phyloP scores from a whole-genome alignment of 2,329 filamentous ascomycete species.

The Epichloe scottii region DNA sequence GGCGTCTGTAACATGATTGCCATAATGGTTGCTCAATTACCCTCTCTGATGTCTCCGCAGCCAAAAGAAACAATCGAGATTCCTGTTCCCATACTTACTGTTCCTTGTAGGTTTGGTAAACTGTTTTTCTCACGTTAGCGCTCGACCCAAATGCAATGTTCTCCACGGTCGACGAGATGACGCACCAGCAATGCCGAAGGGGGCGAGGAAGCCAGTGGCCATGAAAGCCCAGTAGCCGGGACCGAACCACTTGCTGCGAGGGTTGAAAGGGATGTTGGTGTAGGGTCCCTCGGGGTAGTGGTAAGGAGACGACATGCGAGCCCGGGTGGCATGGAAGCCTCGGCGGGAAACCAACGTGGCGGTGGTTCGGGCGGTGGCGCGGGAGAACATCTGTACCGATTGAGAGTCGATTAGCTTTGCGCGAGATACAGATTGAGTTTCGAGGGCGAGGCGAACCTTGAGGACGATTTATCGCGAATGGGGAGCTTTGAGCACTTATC shows the following conservation, averaged over 20 bases:
- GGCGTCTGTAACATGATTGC: conserved; percentile 21
- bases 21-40: conserved; percentile 15
- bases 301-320: conserved; percentile 80
- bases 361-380: conserved; percentile 51
- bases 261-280: conserved; percentile 95
- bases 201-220: conserved; percentile 42
- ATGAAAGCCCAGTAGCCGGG: conserved; percentile 69
- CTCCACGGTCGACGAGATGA: conserved; percentile 14
- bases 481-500: conserved; percentile 15
- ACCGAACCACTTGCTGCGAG: conserved; percentile 74
- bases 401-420: conserved; percentile 27
- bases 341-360: conserved; percentile 68
- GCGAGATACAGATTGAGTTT: not conserved
- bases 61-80: conserved; percentile 6
- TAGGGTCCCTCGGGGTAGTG: conserved; percentile 96
- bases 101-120: conserved; percentile 34
- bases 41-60: conserved; percentile 11
- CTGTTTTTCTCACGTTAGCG: conserved; percentile 19
- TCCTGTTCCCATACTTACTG: conserved; percentile 16
- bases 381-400: conserved; percentile 63
- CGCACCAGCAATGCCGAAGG: conserved; percentile 52
- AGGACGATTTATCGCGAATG: conserved; percentile 6
- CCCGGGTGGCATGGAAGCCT: conserved; percentile 84
- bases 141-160: not conserved
- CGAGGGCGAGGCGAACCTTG: conserved; percentile 10